A percentile compares a stretch with the other conserved stretches of the same genome.
phyloP scores from a whole-genome alignment of 2,329 filamentous ascomycete genomes.

The Colletotrichum tropicale region DNA sequence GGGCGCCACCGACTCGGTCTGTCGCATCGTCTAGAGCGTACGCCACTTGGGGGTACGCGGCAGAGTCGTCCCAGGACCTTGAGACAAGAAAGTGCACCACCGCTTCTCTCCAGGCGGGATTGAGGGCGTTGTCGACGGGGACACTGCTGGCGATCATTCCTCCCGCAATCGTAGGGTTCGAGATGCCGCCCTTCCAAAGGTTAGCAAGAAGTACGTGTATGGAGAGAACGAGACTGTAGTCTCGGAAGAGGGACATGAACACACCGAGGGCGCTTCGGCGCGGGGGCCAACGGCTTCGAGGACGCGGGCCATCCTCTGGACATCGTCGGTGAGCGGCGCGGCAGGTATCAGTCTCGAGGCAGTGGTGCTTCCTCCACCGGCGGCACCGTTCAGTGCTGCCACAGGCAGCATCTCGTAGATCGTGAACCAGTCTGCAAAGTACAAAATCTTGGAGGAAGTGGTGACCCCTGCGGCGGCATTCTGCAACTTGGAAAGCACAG shows the following conservation, averaged over 20 bases:
- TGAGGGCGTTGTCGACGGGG: not conserved
- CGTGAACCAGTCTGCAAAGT: not conserved
- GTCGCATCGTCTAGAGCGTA: not conserved
- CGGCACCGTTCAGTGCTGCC: not conserved
- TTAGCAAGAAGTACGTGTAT: not conserved
- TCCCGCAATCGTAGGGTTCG: not conserved
- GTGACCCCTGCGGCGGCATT: not conserved
- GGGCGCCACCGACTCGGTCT: not conserved
- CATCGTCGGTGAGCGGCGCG: not conserved
- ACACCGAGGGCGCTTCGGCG: not conserved
- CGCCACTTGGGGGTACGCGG: not conserved
- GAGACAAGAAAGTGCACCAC: not conserved
- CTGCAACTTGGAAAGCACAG: not conserved
- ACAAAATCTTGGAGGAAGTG: not conserved
- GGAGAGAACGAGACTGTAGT: not conserved
- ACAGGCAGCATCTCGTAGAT: not conserved
- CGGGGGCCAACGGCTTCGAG: not conserved
- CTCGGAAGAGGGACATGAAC: not conserved
- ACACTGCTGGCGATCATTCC: not conserved
- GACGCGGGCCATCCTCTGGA: not conserved
- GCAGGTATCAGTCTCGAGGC: not conserved
- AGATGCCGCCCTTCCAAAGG: not conserved
- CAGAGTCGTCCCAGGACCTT: not conserved
- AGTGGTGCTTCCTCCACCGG: not conserved
- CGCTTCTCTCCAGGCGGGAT: not conserved